Base-by-base conservation (phyloP, 2,329 filamentous ascomycete species). In the Colletotrichum cereale region DNA sequence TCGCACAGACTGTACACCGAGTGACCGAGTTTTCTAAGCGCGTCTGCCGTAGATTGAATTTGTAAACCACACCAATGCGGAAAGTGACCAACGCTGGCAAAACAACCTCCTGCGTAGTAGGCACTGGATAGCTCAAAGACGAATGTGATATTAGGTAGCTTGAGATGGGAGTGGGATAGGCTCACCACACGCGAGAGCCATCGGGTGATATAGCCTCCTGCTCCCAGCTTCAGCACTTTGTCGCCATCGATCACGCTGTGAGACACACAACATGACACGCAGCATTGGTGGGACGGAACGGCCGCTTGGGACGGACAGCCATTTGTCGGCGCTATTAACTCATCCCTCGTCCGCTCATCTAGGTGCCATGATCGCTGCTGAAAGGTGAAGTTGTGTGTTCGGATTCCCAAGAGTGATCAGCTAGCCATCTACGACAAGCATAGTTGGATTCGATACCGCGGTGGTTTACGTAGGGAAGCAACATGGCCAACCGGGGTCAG, bases 211-310 rank as follows among this genome's bases (percentile, higher is more conserved):
- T 12, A 24, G 44, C 24, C 24, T 31, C 26, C 56, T 6, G 40
- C 56, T 38, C 31, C 38, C 36, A 29, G 38, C 56, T 24, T 6
- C 40, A n/a, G 11, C 24, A 31, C 24, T 29, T 29, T 47, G 24
- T 44, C 44, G 66, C 53, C 29, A 47, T 66, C 34, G 36, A 65
- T 47, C 34, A 36, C 36, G 44, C 42, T 53, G 36, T 48, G 56
- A 56, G 48, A 60, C 40, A 63, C 55, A 24, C n/a, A 10, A n/a
- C 44, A 24, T 34, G 66, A 50, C 38, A 53, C 40, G 48, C 47
- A 31, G 16, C 26, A 52, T 29, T 52, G 26, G 26, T 31, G 26
- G 26, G 5, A 21, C 26, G 14, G 26, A 52, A 31, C 26, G 7
- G 16, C 48, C 48, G 26, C 26, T 21, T 29, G 48, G 48, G 26